Evolutionary conservation across 805 yeast species (phyloP).

Genomic region (Starmerella davenportii): DNA sequence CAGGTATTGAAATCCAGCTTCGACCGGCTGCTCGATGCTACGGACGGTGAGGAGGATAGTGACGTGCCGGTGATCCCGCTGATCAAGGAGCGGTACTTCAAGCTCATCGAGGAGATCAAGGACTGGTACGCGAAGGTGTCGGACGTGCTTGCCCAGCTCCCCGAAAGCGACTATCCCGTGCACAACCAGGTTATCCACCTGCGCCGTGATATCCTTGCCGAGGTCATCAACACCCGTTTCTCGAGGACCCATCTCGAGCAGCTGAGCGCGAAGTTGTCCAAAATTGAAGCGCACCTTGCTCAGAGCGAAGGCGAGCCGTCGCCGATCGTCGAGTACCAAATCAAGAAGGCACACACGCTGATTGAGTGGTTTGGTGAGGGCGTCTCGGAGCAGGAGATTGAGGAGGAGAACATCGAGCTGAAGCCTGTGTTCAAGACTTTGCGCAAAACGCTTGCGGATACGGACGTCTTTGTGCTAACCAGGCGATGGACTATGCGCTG

Average conservation of each 20-base stretch:
- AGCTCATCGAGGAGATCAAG: constrained; percentile 1
- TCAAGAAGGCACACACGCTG: constrained; percentile 6
- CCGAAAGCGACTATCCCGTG: constrained; percentile 12
- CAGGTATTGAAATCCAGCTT: constrained; percentile 59
- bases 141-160: constrained; percentile 3
- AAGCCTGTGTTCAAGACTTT: constrained; percentile 46
- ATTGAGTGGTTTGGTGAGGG: constrained; percentile 15
- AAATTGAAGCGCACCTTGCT: constrained; percentile 5
- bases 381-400: constrained; percentile 16
- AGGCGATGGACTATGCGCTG: constrained; percentile 96
- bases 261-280: constrained; percentile 4
- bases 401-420: constrained; percentile 28
- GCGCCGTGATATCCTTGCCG: constrained; percentile 14
- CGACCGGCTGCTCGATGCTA: constrained; percentile 47
- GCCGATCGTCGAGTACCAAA: constrained; percentile 4
- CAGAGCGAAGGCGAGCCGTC: background rate
- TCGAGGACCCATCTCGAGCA: constrained; percentile 2
- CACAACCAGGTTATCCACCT: constrained; percentile 15
- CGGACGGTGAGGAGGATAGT: constrained; percentile 26
- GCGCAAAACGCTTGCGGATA: constrained; percentile 44
- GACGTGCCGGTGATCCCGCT: constrained; percentile 35
- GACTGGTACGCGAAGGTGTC: background rate
- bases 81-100: background rate
- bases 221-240: constrained; percentile 5
- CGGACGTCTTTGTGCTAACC: constrained; percentile 73